These are phyloP conservation scores for Dactylorhiza incarnata DNA, from an alignment of 106 monocot species.

Conservation along the genomic window DNA sequence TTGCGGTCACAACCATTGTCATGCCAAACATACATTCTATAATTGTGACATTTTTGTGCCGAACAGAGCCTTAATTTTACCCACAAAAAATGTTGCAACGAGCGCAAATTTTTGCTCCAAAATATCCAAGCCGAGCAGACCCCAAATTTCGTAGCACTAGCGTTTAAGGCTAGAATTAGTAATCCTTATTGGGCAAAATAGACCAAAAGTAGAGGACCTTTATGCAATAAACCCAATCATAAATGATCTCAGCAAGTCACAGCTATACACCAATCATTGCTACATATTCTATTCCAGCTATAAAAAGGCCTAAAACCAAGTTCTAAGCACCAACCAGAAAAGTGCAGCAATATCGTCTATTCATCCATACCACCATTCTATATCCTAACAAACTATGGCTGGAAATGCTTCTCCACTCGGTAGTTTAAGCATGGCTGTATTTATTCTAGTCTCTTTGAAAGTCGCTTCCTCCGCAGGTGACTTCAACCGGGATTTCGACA, in stretches of 20 bases:
- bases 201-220: too few relatives aligned
- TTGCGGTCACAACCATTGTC: too few relatives aligned
- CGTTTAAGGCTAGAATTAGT: too few relatives aligned
- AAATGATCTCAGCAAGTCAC: neutral
- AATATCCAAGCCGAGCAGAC: too few relatives aligned
- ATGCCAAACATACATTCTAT: too few relatives aligned
- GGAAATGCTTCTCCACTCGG: neutral
- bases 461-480: neutral
- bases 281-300: neutral
- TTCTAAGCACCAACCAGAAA: neutral
- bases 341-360: neutral
- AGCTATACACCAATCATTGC: neutral
- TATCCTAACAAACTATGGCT: neutral
- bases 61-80: too few relatives aligned
- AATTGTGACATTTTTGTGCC: too few relatives aligned
- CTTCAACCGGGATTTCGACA: slow-evolving; percentile 10
- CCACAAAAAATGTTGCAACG: too few relatives aligned
- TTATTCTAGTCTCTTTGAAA: neutral
- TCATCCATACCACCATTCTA: neutral
- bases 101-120: too few relatives aligned
- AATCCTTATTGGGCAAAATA: too few relatives aligned
- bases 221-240: too few relatives aligned
- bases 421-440: neutral
- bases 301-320: slow-evolving; percentile 4
- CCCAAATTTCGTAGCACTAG: too few relatives aligned